Base-by-base conservation (phyloP, 2,329 filamentous ascomycete genomes). In the Madurella fahalii region DNA sequence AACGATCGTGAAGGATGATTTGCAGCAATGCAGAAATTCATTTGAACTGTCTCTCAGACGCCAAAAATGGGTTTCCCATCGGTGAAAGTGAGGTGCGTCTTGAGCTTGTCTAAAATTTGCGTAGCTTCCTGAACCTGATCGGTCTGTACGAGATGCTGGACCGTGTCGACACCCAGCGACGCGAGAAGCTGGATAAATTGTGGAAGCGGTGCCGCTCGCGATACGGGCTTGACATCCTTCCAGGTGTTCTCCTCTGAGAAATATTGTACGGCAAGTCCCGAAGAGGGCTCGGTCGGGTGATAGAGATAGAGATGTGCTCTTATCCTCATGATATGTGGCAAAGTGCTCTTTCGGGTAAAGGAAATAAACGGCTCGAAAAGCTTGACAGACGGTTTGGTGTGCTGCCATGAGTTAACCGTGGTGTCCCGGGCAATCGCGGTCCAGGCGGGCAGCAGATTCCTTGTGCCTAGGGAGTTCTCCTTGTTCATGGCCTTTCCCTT, bases 331-430 rank as follows among this genome's bases (percentile, higher is more conserved):
- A 82, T 64, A 8, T 64, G 63, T 39, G 76, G 65, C 1, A 70
- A 66, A 20, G 63, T 62, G 5, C 67, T 60, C 15, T 77, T 67
- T 15, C 69, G 70, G 47, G 76, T 77, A 4, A 80, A 71, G 40
- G 72, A 70, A 39, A 78, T 70, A 56, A 83, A 83, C 0, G 72
- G 67, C 53, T 84, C 78, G 52, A 82, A 84, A 0, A 80, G 68
- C 5, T 68, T 60, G 17, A 74, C 72, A 0, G 77, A 76, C 0
- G 80, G 77, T 9, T 69, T 70, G 0, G 71, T 68, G 39, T 73
- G 69, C 59, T 73, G 71, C 64, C 73, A 76, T 2, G 76, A 73
- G 42, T 78, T 71, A 9, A 81, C 75, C 0, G 80, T 83, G 0
- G 80, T 78, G 17, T 71, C 64, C 76, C 75, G 80, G 1, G 79